phyloP scores from a whole-genome alignment of 73 alveolate genomes.

The Paramecium sexaurelia region DNA sequence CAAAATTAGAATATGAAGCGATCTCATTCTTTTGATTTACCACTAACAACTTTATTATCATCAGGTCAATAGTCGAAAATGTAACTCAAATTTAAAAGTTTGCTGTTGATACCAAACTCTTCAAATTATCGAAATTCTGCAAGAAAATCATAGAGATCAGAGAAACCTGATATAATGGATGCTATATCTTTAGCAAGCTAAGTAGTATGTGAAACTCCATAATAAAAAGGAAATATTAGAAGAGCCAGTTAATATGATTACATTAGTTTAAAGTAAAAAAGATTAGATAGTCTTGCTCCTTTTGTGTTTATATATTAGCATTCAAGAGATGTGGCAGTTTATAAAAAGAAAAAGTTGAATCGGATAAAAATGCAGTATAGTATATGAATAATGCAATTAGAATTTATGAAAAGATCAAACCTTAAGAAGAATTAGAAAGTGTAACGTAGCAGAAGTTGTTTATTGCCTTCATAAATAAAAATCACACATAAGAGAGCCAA shows the following conservation, averaged over 20 bases:
- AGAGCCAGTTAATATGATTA: slow-evolving; percentile 1
- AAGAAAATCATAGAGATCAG: not conserved
- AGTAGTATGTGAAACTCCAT: not conserved
- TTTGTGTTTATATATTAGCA: not conserved
- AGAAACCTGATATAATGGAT: not conserved
- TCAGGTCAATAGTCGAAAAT: not conserved
- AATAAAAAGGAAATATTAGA: not conserved
- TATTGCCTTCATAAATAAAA: not conserved
- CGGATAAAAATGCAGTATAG: not conserved
- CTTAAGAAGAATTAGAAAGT: not conserved
- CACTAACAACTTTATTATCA: not conserved
- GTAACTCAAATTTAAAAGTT: not conserved
- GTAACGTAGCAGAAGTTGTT: not conserved
- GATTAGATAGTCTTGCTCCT: not conserved
- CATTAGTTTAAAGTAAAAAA: not conserved
- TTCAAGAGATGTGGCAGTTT: not conserved
- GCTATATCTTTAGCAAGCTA: not conserved
- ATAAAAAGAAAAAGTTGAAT: not conserved
- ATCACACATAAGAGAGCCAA: not conserved
- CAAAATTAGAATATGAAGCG: not conserved
- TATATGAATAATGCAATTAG: not conserved
- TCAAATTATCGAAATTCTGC: not conserved
- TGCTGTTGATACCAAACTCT: not conserved
- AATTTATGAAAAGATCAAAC: not conserved
- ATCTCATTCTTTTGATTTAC: not conserved